Percentiles rank a stretch among this genome's conserved stretches.
These are phyloP conservation scores for Pezicula neosporulosa DNA, from an alignment of 2,329 filamentous ascomycete genomes.

Conservation along the genomic window DNA sequence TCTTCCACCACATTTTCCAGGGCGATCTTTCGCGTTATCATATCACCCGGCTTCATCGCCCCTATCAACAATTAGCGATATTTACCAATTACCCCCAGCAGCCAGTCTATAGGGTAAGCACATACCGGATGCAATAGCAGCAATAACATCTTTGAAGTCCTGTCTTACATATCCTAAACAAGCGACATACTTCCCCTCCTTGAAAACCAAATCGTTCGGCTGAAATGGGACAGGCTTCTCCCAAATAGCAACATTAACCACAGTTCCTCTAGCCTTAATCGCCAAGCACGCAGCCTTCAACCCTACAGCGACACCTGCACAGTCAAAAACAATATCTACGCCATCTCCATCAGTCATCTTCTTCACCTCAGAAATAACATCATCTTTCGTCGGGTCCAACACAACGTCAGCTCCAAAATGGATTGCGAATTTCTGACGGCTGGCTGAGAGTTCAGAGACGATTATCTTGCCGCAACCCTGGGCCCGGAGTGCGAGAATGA, in stretches of 20 bases:
- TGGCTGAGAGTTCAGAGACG: conserved; percentile 50
- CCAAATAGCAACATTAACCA: conserved; percentile 66
- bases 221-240: conserved; percentile 50
- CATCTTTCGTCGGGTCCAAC: conserved; percentile 47
- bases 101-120: background rate
- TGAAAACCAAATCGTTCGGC: conserved; percentile 49
- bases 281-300: conserved; percentile 38
- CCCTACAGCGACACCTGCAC: conserved; percentile 55
- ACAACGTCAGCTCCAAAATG: conserved; percentile 53
- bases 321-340: conserved; percentile 58
- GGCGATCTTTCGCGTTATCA: conserved; percentile 58
- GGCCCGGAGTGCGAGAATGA: conserved; percentile 55
- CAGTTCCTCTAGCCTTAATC: conserved; percentile 48
- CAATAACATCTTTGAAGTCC: conserved; percentile 56
- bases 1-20: conserved; percentile 53
- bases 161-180: conserved; percentile 16
- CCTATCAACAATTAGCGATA: conserved; percentile 27
- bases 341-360: conserved; percentile 46
- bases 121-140: conserved; percentile 37
- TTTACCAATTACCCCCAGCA: too few relatives aligned
- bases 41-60: conserved; percentile 46
- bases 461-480: conserved; percentile 52
- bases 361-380: conserved; percentile 41
- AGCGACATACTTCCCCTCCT: conserved; percentile 48
- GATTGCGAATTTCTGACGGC: conserved; percentile 46